Percentiles rank a stretch among this genome's conserved stretches.
phyloP scores from a whole-genome alignment of 768 basidiomycete genomes.

The Naganishia randhawae region DNA sequence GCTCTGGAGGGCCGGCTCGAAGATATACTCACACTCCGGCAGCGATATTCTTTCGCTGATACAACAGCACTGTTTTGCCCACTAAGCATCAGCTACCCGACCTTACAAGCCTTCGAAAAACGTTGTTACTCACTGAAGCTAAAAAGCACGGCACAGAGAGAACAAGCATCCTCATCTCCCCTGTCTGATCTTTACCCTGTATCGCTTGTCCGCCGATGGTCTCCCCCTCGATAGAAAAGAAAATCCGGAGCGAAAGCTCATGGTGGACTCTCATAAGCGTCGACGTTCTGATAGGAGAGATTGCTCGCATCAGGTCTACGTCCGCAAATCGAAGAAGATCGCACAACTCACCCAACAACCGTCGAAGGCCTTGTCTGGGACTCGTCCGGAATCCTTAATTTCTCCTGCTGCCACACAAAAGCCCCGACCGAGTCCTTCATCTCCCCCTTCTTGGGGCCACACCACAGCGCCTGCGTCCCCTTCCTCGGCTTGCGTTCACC shows the following conservation, averaged over 20 bases:
- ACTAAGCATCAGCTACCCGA: background rate
- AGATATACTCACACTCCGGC: slow-evolving; percentile 6
- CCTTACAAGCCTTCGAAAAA: background rate
- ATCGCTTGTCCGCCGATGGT: slow-evolving; percentile 12
- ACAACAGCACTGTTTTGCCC: slow-evolving; percentile 6
- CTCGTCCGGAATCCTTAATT: slow-evolving; percentile 7
- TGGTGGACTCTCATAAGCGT: slow-evolving; percentile 15
- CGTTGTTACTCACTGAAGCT: background rate
- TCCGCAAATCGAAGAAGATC: background rate
- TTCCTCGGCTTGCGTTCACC: slow-evolving; percentile 4
- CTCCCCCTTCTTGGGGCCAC: background rate
- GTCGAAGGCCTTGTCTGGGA: slow-evolving; percentile 13
- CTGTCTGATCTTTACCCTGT: background rate
- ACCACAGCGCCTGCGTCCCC: slow-evolving; percentile 2
- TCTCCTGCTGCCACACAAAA: slow-evolving; percentile 16
- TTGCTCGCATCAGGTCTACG: background rate
- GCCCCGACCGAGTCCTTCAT: background rate
- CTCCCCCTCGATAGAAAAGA: slow-evolving; percentile 15
- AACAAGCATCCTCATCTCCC: slow-evolving; percentile 14
- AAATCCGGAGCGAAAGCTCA: background rate
- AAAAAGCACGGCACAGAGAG: slow-evolving; percentile 9
- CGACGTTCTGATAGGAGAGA: background rate
- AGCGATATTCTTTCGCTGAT: background rate
- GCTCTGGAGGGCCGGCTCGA: too few species aligned
- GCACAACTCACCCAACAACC: slow-evolving; percentile 8